Base-by-base conservation (phyloP, 164 flowering plant genomes). In the Malania oleifera region DNA sequence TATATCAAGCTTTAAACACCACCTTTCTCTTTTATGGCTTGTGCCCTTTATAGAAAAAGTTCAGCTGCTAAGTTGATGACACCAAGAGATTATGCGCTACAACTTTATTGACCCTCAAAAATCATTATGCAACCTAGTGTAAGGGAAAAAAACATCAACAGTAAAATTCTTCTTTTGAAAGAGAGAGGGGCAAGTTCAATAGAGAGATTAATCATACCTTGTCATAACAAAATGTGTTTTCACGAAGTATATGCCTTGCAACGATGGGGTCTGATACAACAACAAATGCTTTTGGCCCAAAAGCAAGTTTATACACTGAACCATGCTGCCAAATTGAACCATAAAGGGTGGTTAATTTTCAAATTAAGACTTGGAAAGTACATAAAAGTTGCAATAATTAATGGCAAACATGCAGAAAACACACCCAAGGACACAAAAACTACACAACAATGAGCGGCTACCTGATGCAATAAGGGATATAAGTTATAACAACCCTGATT, bases 191-290 rank as follows among this genome's bases (percentile, higher is more conserved):
- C 2, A 3, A n/a, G 2, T 17, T 39, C n/a, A n/a, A n/a, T n/a
- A n/a, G n/a, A 6, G 5, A 14, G n/a, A 5, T 20, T 46, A n/a
- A 29, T 27, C 39, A 47, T 77, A 90, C 97, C 98, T 93, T 93
- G 77, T 93, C 98, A 79, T 87, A 93, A 29, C 81, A 72, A 80
- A 84, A 90, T 60, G 90, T 82, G 71, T 87, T 93, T 72, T 93
- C 98, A 28, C 91, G 89, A 27, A 93, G 92, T 61, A 90, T 77
- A 70, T 93, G 81, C 53, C 90, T 75, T 22, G 95, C 97, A 62
- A 93, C 90, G 61, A 93, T 83, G 47, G 98, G 98, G 63, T 93
- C 98, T 8, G 97, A 93, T 31, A 89, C 95, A 56, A 93, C 96
- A 64, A 93, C 85, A 78, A 93, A 93, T 43, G 97, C 73, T 69